These are phyloP conservation scores for Aureobasidium sp. DNA, from an alignment of 2,329 filamentous ascomycete genomes.

Conservation along the genomic window DNA sequence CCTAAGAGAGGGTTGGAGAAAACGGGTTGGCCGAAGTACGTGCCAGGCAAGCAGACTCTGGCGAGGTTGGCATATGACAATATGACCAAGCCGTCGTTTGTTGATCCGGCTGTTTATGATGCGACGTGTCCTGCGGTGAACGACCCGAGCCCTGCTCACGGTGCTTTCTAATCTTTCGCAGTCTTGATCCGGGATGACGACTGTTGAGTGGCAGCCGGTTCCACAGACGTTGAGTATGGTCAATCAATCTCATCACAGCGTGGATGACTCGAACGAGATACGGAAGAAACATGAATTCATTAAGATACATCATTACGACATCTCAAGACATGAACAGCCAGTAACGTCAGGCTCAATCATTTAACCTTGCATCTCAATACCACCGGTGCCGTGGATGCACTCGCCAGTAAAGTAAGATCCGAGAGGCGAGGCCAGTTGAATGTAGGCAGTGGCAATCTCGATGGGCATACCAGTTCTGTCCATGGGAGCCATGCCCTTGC, in stretches of 20 bases:
- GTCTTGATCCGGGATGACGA: no score
- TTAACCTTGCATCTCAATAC: conserved; percentile 22
- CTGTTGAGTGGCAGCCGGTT: no score
- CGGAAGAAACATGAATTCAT: neutral
- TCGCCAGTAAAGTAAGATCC: conserved; percentile 23
- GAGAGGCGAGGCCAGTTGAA: conserved; percentile 23
- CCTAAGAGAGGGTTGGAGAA: conserved; percentile 22
- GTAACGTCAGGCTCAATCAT: neutral
- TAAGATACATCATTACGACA: neutral
- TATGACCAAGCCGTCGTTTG: conserved; percentile 17
- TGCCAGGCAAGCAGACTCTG: conserved; percentile 17
- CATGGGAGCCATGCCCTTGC: conserved; percentile 20
- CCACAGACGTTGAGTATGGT: no score
- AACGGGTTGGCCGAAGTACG: conserved; percentile 32
- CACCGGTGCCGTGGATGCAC: conserved; percentile 20
- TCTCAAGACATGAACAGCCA: neutral
- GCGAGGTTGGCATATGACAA: conserved; percentile 24
- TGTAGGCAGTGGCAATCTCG: conserved; percentile 23
- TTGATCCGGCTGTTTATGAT: conserved; percentile 22
- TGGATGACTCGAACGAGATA: no score
- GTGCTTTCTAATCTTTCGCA: neutral
- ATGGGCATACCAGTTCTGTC: conserved; percentile 25
- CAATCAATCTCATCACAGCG: no score
- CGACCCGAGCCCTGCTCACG: neutral
- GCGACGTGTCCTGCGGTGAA: conserved; percentile 9